Evolutionary conservation across 768 basidiomycete genomes (phyloP).

Genomic region (Lactarius tabidus): DNA sequence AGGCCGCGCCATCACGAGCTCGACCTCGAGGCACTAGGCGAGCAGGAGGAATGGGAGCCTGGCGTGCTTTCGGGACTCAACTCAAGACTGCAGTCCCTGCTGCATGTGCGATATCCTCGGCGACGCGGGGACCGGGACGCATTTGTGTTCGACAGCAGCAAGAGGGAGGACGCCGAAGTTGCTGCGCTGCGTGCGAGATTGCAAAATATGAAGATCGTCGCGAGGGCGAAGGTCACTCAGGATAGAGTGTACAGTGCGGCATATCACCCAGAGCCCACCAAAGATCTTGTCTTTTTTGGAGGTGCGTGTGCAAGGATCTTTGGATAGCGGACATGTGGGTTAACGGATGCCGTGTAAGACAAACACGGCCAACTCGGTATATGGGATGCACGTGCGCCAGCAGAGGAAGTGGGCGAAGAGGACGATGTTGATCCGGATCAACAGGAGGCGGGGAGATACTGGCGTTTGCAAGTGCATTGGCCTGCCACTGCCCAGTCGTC

Average conservation of each 20-base stretch:
- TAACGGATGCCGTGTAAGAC: slow-evolving; percentile 41
- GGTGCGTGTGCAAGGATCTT: slow-evolving; percentile 38
- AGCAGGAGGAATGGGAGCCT: slow-evolving; percentile 43
- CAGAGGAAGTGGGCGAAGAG: slow-evolving; percentile 62
- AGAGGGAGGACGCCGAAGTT: slow-evolving; percentile 46
- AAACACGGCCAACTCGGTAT: slow-evolving; percentile 81
- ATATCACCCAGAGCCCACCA: slow-evolving; percentile 75
- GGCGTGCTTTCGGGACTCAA: slow-evolving; percentile 47
- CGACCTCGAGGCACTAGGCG: slow-evolving; percentile 47
- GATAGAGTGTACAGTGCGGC: slow-evolving; percentile 72
- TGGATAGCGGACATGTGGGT: not conserved
- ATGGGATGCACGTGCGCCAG: slow-evolving; percentile 76
- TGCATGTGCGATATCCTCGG: slow-evolving; percentile 37
- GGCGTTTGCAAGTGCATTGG: slow-evolving; percentile 81
- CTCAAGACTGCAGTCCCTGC: slow-evolving; percentile 40
- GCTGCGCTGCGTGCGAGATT: slow-evolving; percentile 53
- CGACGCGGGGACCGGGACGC: slow-evolving; percentile 46
- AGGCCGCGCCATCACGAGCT: slow-evolving; percentile 66
- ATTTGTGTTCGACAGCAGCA: slow-evolving; percentile 46
- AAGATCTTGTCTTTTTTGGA: slow-evolving; percentile 85
- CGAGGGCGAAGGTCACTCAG: slow-evolving; percentile 76
- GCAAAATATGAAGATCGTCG: slow-evolving; percentile 55
- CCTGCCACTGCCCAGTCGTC: slow-evolving; percentile 76
- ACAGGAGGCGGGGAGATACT: slow-evolving; percentile 67
- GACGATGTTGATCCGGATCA: slow-evolving; percentile 47